These are phyloP conservation scores for Senna siamea DNA, from an alignment of 306 rosid genomes.

Conservation along the genomic window DNA sequence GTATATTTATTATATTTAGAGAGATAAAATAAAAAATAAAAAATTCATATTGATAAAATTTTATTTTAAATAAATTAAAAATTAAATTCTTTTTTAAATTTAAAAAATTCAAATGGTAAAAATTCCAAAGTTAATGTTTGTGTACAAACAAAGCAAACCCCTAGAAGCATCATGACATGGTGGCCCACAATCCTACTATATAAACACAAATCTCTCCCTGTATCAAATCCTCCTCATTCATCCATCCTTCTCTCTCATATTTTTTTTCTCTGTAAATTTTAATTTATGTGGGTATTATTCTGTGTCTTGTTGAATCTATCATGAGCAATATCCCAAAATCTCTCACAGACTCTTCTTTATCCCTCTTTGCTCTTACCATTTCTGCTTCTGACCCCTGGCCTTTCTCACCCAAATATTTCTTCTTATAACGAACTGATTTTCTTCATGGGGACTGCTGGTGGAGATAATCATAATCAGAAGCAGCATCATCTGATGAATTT, in stretches of 20 bases:
- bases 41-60: no score
- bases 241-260: slow-evolving; percentile 22
- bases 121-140: slow-evolving; percentile 30
- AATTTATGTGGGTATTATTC: no score
- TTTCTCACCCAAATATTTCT: slow-evolving; percentile 51
- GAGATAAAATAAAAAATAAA: no score
- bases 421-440: slow-evolving; percentile 62
- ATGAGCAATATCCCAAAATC: slow-evolving; percentile 94
- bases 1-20: no score
- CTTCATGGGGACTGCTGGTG: slow-evolving; percentile 47
- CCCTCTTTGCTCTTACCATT: slow-evolving; percentile 80
- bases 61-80: no score
- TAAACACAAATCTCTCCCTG: slow-evolving; percentile 35
- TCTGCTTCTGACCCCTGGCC: slow-evolving; percentile 97
- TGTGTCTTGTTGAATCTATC: slow-evolving; percentile 30
- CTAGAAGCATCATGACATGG: slow-evolving; percentile 46
- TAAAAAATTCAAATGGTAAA: no score
- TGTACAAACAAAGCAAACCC: slow-evolving; percentile 60
- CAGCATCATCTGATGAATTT: slow-evolving; percentile 54
- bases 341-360: slow-evolving; percentile 71
- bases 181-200: slow-evolving; percentile 29
- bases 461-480: slow-evolving; percentile 21
- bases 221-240: slow-evolving; percentile 26
- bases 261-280: background rate
- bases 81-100: no score